Conservation (phyloP, 2,329 filamentous ascomycete species). For the Hymenoscyphus infarciens region DNA sequence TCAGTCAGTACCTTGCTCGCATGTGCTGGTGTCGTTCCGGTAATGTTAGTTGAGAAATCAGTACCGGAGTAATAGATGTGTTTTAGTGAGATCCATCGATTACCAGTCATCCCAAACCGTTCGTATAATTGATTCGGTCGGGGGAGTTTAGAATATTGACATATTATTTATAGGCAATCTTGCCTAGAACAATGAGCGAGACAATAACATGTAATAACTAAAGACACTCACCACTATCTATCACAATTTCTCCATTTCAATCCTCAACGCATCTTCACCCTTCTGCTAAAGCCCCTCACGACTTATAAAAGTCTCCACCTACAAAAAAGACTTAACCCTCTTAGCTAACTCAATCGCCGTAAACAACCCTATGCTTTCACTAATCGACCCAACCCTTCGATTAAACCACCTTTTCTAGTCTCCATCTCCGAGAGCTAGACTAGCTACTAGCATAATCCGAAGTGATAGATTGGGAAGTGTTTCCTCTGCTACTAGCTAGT, state of each 20-base stretch:
- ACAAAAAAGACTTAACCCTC: neutral
- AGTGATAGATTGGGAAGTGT: neutral
- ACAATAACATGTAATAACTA: neutral
- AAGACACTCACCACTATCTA: neutral
- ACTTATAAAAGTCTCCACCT: conserved; percentile 1
- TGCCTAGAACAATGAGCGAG: neutral
- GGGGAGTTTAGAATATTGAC: too few relatives aligned
- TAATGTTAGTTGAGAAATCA: too few relatives aligned
- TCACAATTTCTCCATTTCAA: neutral
- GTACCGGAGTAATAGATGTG: too few relatives aligned
- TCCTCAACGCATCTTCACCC: neutral
- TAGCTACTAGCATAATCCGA: neutral
- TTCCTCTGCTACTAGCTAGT: conserved; percentile 1
- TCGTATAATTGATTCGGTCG: too few relatives aligned
- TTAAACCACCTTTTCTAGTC: neutral
- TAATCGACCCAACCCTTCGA: neutral
- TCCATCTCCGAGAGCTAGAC: neutral
- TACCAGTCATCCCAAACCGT: too few relatives aligned
- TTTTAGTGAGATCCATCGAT: too few relatives aligned
- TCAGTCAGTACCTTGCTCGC: too few relatives aligned
- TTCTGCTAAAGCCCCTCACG: neutral
- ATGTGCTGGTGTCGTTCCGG: too few relatives aligned
- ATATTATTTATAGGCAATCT: neutral
- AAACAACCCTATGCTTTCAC: neutral
- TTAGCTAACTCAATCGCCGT: neutral